phyloP scores from a whole-genome alignment of 2,329 filamentous ascomycete genomes.

The Fusarium sp. region DNA sequence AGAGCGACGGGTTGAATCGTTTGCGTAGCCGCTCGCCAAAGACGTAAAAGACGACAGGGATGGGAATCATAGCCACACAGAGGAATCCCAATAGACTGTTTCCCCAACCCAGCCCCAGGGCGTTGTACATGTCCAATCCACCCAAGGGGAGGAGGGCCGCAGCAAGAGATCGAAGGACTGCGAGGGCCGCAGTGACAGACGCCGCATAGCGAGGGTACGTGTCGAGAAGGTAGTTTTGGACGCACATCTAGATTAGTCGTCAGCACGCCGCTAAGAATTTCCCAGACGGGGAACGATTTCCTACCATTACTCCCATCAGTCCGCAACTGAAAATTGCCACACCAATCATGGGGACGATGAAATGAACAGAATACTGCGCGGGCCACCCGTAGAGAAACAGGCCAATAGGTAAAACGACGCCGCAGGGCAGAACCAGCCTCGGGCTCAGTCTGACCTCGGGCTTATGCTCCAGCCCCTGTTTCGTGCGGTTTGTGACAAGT shows the following conservation, averaged over 20 bases:
- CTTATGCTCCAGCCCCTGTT: constrained; percentile 5
- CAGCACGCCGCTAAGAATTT: neutral
- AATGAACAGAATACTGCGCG: constrained; percentile 22
- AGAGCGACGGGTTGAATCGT: neutral
- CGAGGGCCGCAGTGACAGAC: constrained; percentile 29
- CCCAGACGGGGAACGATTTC: neutral
- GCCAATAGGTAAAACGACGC: constrained; percentile 17
- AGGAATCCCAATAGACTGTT: constrained; percentile 6
- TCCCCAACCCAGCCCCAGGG: constrained; percentile 8
- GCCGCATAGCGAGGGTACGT: constrained; percentile 32
- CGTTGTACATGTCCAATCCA: constrained; percentile 8
- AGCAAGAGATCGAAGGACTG: constrained; percentile 63
- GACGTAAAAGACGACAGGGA: neutral
- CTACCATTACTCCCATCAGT: constrained; percentile 42
- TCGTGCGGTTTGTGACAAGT: constrained; percentile 4
- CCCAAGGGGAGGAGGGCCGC: constrained; percentile 64
- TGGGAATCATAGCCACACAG: constrained; percentile 1
- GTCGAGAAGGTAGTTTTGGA: constrained; percentile 51
- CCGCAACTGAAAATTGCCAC: constrained; percentile 56
- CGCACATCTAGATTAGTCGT: constrained; percentile 52
- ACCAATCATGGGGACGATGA: constrained; percentile 37
- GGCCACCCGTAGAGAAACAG: constrained; percentile 34
- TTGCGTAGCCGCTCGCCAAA: constrained; percentile 2
- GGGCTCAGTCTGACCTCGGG: constrained; percentile 28
- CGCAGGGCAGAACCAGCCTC: constrained; percentile 19